phyloP scores from a whole-genome alignment of 192 early-diverging fungal species.

The Rhizoclosmatium globosum region DNA sequence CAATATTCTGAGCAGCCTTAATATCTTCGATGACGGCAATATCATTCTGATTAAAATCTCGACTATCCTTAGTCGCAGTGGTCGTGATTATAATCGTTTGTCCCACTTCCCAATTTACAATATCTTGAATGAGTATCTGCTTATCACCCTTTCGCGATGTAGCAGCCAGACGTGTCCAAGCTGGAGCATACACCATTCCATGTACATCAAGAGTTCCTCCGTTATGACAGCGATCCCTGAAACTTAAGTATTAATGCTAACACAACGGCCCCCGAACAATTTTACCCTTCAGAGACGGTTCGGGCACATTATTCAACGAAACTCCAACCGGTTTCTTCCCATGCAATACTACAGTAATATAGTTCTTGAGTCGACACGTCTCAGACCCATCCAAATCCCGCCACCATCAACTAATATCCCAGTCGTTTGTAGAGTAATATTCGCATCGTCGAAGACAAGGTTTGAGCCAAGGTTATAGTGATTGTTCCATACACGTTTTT shows the following conservation, averaged over 20 bases:
- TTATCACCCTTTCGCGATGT: constrained; percentile 27
- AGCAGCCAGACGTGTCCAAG: constrained; percentile 40
- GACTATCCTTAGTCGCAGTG: constrained; percentile 38
- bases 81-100: constrained; percentile 42
- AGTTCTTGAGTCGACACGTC: constrained; percentile 36
- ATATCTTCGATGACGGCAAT: constrained; percentile 14
- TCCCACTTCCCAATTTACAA: constrained; percentile 38
- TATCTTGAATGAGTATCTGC: constrained; percentile 33
- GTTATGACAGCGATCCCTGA: constrained; percentile 35
- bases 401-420: constrained; percentile 1
- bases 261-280: not conserved
- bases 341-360: constrained; percentile 27
- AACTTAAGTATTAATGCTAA: not conserved
- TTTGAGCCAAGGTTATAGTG: not conserved
- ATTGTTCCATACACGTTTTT: constrained; percentile 2
- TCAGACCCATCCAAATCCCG: not conserved
- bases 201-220: constrained; percentile 35
- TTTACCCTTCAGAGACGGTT: not conserved
- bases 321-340: constrained; percentile 20
- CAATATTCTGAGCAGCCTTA: constrained; percentile 5
- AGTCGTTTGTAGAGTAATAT: constrained; percentile 8
- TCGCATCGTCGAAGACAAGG: constrained; percentile 7
- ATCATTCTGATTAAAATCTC: constrained; percentile 40
- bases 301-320: constrained; percentile 3
- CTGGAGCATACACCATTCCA: constrained; percentile 34